Evolutionary conservation across 139 green algal genomes (phyloP).

Genomic region (Penium margaritaceum): DNA sequence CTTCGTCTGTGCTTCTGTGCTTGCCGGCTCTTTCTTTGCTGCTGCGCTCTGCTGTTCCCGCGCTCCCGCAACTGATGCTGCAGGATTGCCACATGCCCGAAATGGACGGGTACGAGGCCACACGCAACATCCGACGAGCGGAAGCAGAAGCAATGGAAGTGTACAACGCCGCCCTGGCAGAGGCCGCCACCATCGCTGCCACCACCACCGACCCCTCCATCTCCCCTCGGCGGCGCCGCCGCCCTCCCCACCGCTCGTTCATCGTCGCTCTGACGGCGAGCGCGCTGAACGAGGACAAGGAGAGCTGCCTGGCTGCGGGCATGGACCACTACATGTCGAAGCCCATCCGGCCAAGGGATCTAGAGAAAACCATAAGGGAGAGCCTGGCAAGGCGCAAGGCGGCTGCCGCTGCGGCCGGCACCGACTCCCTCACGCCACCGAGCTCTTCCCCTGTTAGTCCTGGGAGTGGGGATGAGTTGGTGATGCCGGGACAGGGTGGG

Average conservation of each 20-base stretch:
- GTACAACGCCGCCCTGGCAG: too few relatives aligned
- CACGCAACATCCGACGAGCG: conserved; percentile 7
- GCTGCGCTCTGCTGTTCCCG: not conserved
- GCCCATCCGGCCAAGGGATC: conserved; percentile 17
- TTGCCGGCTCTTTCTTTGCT: not conserved
- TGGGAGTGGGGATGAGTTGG: not conserved
- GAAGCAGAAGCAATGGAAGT: too few relatives aligned
- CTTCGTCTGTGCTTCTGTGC: not conserved
- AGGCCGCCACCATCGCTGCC: too few relatives aligned
- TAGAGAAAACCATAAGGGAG: too few relatives aligned
- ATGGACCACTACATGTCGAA: conserved; percentile 29
- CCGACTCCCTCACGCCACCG: too few relatives aligned
- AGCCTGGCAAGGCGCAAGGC: not conserved
- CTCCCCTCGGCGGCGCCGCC: too few relatives aligned
- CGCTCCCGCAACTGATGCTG: not conserved
- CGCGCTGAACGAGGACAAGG: conserved; percentile 15
- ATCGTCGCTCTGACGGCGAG: conserved; percentile 27
- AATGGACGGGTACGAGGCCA: conserved; percentile 44
- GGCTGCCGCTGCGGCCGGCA: too few relatives aligned
- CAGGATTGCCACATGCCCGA: conserved; percentile 39
- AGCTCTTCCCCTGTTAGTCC: too few relatives aligned
- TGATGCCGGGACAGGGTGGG: not conserved
- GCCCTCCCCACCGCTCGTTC: too few relatives aligned
- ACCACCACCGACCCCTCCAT: too few relatives aligned
- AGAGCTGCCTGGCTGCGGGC: not conserved